phyloP scores from a whole-genome alignment of 2,329 filamentous ascomycete genomes.

The Neonectria hederae region DNA sequence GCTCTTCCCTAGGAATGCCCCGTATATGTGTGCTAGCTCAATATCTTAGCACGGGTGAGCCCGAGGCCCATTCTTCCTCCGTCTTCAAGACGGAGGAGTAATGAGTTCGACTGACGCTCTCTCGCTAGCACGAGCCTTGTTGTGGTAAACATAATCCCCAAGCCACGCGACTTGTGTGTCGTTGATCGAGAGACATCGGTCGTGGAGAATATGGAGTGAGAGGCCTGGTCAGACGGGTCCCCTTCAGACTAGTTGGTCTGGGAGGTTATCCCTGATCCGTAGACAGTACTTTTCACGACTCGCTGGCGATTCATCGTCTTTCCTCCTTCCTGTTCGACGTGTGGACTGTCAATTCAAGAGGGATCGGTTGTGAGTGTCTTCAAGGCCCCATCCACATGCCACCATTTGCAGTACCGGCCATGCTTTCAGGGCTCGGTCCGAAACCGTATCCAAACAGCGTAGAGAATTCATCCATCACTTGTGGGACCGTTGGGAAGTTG shows the following conservation, averaged over 20 bases:
- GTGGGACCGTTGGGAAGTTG: constrained; percentile 51
- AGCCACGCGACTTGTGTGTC: neutral
- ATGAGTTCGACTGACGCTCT: neutral
- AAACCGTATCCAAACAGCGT: constrained; percentile 46
- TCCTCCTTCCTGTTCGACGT: constrained; percentile 19
- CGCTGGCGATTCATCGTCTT: neutral
- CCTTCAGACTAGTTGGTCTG: neutral
- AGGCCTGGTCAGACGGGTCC: neutral
- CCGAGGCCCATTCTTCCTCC: neutral
- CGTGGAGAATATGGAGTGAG: neutral
- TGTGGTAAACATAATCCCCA: neutral
- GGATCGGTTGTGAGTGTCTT: constrained; percentile 9
- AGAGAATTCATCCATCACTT: constrained; percentile 51
- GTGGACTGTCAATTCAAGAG: constrained; percentile 1
- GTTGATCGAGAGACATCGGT: neutral
- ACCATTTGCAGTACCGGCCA: constrained; percentile 37
- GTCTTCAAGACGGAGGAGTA: neutral
- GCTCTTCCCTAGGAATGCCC: neutral
- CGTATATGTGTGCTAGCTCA: neutral
- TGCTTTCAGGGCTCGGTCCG: constrained; percentile 44
- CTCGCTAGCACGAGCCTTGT: constrained; percentile 5
- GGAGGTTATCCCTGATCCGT: neutral
- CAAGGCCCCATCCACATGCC: constrained; percentile 44
- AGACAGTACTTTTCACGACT: neutral
- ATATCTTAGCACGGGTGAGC: neutral